Evolutionary conservation across 2,329 filamentous ascomycete species (phyloP), one percentile per base, ranked within the genome.

Genomic region (Leptographium lundbergii): DNA sequence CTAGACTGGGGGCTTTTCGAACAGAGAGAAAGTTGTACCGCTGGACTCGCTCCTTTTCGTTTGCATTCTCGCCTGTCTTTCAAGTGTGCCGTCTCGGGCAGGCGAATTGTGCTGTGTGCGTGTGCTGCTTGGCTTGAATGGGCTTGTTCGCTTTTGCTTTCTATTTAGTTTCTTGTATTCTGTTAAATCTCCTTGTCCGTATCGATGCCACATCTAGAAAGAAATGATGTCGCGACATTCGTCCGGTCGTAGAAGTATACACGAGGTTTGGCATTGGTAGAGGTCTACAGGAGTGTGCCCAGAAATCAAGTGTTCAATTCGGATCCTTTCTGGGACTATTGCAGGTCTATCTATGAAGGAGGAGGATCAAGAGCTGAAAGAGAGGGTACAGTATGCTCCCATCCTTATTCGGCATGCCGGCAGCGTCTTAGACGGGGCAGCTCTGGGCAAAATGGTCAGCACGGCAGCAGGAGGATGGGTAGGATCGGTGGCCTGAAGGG

Each of bases 381-480:
- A 13, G 39, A 14, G 14, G 13, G 14, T 13, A 17, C 13, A 19
- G 17, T 13, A 19, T 42, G 42, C 42, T 45, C 19, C 42, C 7
- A 19, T 45, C 19, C 42, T n/a, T 19, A 17, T 5, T 45, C 19
- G 22, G 11, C 22, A 25, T 50, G 47, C 14, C 25, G 25, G 9
- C 4, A 19, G 29, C 9, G 13, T 19, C 48, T 61, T 59, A 59
- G 19, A 57, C 56, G 29, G 57, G 57, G 58, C 56, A 57, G 47
- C 14, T 9, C 58, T 57, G 29, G 7, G 27, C 34, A 48, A 9
- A 32, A 29, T 10, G 34, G 45, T 29, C 42, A 56, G 19, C 19
- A n/a, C 1, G 39, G 50, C 27, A 6, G 17, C 13, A 17, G 7
- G 17, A 36, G 45, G 42, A 14, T 7, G 45, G 45, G 19, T 2